Base-by-base conservation (phyloP, 1,284 basidiomycete species). In the Cryptococcus hybrid region DNA sequence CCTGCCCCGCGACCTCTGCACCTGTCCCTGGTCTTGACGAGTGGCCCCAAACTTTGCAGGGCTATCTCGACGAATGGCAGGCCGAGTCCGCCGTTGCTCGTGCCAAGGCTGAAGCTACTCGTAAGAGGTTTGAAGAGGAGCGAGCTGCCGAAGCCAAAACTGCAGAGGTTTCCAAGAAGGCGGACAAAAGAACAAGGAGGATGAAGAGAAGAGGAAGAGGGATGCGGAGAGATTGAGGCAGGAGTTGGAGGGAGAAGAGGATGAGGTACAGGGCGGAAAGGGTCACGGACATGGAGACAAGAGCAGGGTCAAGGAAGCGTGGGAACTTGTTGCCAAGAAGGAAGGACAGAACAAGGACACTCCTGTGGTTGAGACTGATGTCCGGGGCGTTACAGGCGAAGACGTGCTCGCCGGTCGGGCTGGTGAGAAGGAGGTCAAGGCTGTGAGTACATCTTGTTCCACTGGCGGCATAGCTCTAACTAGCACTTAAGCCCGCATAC, bases 81-180 rank as follows among this genome's bases (percentile, higher is more conserved):
- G 84, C 84, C 34, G 84, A 88, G 68, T 87, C 86, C 35, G 85
- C 88, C 38, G 83, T 85, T 59, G 86, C 86, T 46, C 85, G 90
- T 52, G 80, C 83, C 65, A 89, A 87, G 71, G 88, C 89, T 7
- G 86, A 88, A 75, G 82, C 81, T 58, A 85, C 86, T 68, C 84
- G 89, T n/a, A 82, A 83, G 47, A 79, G 82, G 57, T 88, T 89
- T 84, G 89, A 89, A 70, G 80, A 67, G 9, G 70, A 75, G 53
- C 60, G 56, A 30, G 62, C 62, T 1, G 64, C 69, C 30, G 63
- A 56, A 7, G 61, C 58, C 34, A 62, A 55, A 39, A 57, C 55
- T 36, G 60, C 57, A 7, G n/a, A 42, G 9, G 40, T 11, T 11
- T 11, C 11, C 11, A 47, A 47, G 13, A 60, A 54, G 37, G 62